A percentile compares a stretch with the other conserved stretches of the same genome.
Conservation (phyloP, 176 grass and related monocot species). For the Themeda triandra region DNA sequence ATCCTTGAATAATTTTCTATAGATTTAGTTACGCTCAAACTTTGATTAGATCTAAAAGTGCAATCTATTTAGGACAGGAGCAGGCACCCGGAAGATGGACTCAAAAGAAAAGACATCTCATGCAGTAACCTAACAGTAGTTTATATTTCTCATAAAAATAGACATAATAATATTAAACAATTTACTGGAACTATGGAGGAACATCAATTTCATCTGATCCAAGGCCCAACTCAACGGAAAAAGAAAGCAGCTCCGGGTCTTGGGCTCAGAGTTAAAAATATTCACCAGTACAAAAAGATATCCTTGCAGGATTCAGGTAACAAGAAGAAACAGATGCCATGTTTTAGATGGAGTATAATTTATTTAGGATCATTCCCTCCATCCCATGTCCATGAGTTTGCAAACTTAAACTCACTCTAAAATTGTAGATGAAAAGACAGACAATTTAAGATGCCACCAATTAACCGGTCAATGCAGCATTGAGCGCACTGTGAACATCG, state of each 20-base stretch:
- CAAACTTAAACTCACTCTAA: constrained; percentile 43
- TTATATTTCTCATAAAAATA: not conserved
- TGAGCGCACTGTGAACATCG: constrained; percentile 96
- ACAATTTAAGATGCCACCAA: constrained; percentile 12
- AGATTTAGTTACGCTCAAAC: not conserved
- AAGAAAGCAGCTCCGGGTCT: not conserved
- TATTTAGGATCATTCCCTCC: constrained; percentile 75
- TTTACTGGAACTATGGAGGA: not conserved
- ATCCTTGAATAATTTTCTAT: too few relatives aligned
- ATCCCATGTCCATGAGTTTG: constrained; percentile 41
- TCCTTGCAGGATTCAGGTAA: constrained; percentile 31
- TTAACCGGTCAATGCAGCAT: constrained; percentile 78
- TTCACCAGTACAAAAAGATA: constrained; percentile 61
- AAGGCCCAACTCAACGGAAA: not conserved
- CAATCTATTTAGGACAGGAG: not conserved
- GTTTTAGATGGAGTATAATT: constrained; percentile 52
- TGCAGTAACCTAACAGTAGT: not conserved
- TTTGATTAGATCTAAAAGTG: not conserved
- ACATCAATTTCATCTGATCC: not conserved
- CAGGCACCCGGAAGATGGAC: not conserved
- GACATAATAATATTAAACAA: not conserved
- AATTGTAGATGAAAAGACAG: constrained; percentile 48
- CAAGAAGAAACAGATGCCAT: constrained; percentile 20
- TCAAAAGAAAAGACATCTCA: not conserved
- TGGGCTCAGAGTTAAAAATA: constrained; percentile 29